A percentile compares a stretch with the other conserved stretches of the same genome.
Conservation (phyloP, 2,329 filamentous ascomycete genomes). For the Aspergillus arachidicola region DNA sequence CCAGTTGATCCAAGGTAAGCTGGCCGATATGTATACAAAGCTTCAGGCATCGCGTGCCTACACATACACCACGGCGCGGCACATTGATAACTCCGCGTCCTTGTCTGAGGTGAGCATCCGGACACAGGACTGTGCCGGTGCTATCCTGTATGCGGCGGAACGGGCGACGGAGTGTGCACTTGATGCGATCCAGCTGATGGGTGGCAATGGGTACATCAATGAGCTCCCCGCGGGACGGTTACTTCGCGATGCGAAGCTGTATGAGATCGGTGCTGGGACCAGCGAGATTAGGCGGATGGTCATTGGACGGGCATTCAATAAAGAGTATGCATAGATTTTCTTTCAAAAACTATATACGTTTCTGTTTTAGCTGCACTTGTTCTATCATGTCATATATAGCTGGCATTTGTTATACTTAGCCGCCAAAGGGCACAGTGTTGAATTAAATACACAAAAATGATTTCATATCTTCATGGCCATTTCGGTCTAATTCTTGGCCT, state of each 20-base stretch:
- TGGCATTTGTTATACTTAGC: constrained; percentile 9
- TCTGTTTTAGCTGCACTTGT: not conserved
- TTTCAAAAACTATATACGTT: not conserved
- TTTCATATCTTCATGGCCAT: constrained; percentile 17
- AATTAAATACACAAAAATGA: constrained; percentile 12
- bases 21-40: constrained; percentile 98
- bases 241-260: constrained; percentile 76
- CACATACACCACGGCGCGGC: constrained; percentile 79
- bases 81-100: constrained; percentile 72
- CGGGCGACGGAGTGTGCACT: constrained; percentile 79
- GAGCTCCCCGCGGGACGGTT: constrained; percentile 89
- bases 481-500: constrained; percentile 23
- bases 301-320: constrained; percentile 89
- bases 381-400: not conserved
- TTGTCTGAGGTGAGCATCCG: constrained; percentile 54
- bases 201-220: constrained; percentile 94
- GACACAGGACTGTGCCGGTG: constrained; percentile 92
- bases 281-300: constrained; percentile 94
- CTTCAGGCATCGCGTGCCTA: constrained; percentile 81
- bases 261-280: constrained; percentile 96
- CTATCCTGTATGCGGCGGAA: constrained; percentile 91
- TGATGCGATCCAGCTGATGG: constrained; percentile 88
- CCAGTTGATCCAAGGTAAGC: constrained; percentile 87
- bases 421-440: not conserved
- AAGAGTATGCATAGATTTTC: constrained; percentile 63